Evolutionary conservation across 176 grass and related monocot species (phyloP).

Genomic region (Avena insularis): DNA sequence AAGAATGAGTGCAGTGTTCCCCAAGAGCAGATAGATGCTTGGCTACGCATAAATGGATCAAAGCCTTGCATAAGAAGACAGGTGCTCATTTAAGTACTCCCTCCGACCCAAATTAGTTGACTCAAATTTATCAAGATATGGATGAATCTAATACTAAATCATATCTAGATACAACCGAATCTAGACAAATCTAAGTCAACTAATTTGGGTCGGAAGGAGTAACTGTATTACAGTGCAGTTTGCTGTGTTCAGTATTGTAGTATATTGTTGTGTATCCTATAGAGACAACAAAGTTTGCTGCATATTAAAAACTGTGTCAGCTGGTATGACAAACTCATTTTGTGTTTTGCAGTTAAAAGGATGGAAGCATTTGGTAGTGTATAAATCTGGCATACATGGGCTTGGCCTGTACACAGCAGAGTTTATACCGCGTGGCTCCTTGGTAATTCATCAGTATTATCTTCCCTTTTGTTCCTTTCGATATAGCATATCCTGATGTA

Average conservation of each 20-base stretch:
- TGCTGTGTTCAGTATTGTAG: not conserved
- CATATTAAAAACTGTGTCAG: slow-evolving; percentile 16
- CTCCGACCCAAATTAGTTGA: no score
- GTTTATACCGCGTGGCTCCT: slow-evolving; percentile 81
- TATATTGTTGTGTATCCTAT: not conserved
- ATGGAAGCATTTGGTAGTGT: slow-evolving; percentile 93
- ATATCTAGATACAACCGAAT: no score
- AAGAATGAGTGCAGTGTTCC: slow-evolving; percentile 68
- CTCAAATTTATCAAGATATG: no score
- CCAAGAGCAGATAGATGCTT: slow-evolving; percentile 95
- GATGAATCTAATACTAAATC: no score
- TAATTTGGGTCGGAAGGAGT: no score
- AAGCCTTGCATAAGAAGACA: slow-evolving; percentile 61
- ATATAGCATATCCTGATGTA: not conserved
- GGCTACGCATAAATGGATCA: slow-evolving; percentile 83
- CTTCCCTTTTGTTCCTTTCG: not conserved
- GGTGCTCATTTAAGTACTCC: slow-evolving; percentile 17
- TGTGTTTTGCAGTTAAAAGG: slow-evolving; percentile 57
- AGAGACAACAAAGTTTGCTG: not conserved
- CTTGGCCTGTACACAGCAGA: slow-evolving; percentile 94
- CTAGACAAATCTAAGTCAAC: no score
- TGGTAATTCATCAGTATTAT: slow-evolving; percentile 56
- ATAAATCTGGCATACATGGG: slow-evolving; percentile 94
- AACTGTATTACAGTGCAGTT: slow-evolving; percentile 8
- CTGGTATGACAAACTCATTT: not conserved